Conservation (phyloP, 257 asterid species). For the Oldenlandia corymbosa region DNA sequence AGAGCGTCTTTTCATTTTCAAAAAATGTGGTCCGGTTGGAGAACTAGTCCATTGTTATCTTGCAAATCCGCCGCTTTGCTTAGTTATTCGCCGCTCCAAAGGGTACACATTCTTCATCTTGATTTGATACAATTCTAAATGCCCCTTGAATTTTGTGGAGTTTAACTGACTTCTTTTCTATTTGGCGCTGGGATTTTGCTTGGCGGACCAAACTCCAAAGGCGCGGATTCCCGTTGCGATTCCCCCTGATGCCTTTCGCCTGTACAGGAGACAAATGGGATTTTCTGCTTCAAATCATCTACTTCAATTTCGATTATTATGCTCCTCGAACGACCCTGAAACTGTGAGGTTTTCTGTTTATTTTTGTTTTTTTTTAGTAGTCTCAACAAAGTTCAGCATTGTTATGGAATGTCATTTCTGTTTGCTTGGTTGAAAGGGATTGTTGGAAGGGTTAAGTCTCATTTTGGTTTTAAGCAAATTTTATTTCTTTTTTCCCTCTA, state of each 20-base stretch:
- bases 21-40: conserved; percentile 3
- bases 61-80: neutral
- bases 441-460: too few relatives aligned
- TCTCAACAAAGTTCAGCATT: too few relatives aligned
- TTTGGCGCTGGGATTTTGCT: neutral
- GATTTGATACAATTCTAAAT: neutral
- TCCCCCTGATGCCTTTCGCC: neutral
- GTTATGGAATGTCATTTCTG: too few relatives aligned
- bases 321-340: conserved; percentile 4
- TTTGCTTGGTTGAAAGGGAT: too few relatives aligned
- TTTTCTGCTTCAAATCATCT: neutral
- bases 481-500: too few relatives aligned
- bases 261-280: neutral
- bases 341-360: neutral
- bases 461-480: too few relatives aligned
- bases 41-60: neutral
- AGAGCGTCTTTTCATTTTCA: too few relatives aligned
- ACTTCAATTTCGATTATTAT: neutral
- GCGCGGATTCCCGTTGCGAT: neutral
- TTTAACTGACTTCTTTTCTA: neutral
- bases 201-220: conserved; percentile 5
- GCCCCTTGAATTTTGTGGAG: neutral
- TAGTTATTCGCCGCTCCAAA: neutral
- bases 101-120: neutral
- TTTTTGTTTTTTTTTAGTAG: too few relatives aligned